A percentile compares a stretch with the other conserved stretches of the same genome.
These are phyloP conservation scores for Fagopyrum esculentum DNA, from an alignment of 148 eudicot genomes.

Conservation along the genomic window DNA sequence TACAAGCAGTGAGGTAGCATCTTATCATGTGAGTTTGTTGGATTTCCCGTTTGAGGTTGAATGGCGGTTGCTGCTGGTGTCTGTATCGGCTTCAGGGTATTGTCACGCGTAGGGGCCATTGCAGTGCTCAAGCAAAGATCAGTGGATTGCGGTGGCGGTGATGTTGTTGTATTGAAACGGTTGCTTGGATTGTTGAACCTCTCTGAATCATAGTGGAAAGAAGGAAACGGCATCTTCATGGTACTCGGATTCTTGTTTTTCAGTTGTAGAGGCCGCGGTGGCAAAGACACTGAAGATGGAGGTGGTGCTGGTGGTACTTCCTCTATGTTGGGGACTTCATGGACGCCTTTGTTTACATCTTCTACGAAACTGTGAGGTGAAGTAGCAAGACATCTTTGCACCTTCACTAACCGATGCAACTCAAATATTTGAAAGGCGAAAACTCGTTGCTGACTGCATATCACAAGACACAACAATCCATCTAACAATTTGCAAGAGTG, in stretches of 20 bases:
- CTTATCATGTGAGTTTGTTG: neutral
- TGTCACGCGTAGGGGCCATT: neutral
- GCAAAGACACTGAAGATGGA: neutral
- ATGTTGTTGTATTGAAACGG: neutral
- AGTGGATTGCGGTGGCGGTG: neutral
- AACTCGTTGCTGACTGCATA: conserved; percentile 77
- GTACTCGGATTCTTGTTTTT: neutral
- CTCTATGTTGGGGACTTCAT: neutral
- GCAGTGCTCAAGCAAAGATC: neutral
- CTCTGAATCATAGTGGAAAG: neutral
- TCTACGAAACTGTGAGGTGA: neutral
- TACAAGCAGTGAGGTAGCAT: neutral
- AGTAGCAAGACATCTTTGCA: neutral
- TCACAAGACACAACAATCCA: neutral
- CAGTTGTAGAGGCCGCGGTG: neutral
- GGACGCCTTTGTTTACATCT: neutral
- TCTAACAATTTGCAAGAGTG: neutral
- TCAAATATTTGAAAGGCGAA: conserved; percentile 94
- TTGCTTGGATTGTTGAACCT: neutral
- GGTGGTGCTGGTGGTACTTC: neutral
- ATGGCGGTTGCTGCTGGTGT: neutral
- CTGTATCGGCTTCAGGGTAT: no score
- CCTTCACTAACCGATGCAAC: conserved; percentile 21
- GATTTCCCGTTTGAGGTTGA: neutral
- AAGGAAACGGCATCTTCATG: neutral